A percentile compares a stretch with the other conserved stretches of the same genome.
Conservation (phyloP, 495 filamentous ascomycete species). For the Cairneyella variabilis region DNA sequence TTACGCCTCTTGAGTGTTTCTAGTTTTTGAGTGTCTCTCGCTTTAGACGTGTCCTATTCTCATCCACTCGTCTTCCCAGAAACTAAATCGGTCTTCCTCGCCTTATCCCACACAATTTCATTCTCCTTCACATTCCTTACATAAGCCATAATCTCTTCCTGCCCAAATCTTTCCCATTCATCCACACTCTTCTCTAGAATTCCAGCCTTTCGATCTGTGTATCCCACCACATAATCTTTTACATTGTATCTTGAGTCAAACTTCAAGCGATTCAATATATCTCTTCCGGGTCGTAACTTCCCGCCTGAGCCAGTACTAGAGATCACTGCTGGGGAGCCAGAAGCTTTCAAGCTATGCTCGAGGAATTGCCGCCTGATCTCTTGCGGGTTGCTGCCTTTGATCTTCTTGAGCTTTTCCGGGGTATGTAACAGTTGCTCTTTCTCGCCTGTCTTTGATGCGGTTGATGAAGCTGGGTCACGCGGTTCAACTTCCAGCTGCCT, state of each 20-base stretch:
- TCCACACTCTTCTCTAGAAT: conserved; percentile 10
- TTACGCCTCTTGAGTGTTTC: too few species aligned
- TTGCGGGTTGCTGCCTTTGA: conserved; percentile 11
- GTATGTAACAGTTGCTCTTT: too few species aligned
- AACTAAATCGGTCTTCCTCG: conserved; percentile 13
- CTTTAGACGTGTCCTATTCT: too few species aligned
- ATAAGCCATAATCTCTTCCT: conserved; percentile 16
- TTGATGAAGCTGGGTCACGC: too few species aligned
- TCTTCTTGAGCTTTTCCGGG: conserved; percentile 9
- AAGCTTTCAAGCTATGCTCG: conserved; percentile 2
- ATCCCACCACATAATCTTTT: conserved; percentile 14
- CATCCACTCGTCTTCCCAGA: conserved; percentile 5
- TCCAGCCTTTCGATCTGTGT: conserved; percentile 16
- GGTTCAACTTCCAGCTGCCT: too few species aligned
- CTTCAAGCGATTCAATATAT: conserved; percentile 10
- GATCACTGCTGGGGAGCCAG: neutral
- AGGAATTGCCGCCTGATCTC: conserved; percentile 11
- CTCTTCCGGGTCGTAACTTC: conserved; percentile 14
- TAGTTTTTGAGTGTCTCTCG: too few species aligned
- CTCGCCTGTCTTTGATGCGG: too few species aligned
- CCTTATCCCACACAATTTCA: conserved; percentile 17
- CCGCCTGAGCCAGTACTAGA: neutral
- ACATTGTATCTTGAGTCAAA: conserved; percentile 6
- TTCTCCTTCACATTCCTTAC: neutral
- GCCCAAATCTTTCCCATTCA: conserved; percentile 8